Evolutionary conservation across 2,329 filamentous ascomycete species (phyloP).

Genomic region (Aspergillus fumigatiaffinis): DNA sequence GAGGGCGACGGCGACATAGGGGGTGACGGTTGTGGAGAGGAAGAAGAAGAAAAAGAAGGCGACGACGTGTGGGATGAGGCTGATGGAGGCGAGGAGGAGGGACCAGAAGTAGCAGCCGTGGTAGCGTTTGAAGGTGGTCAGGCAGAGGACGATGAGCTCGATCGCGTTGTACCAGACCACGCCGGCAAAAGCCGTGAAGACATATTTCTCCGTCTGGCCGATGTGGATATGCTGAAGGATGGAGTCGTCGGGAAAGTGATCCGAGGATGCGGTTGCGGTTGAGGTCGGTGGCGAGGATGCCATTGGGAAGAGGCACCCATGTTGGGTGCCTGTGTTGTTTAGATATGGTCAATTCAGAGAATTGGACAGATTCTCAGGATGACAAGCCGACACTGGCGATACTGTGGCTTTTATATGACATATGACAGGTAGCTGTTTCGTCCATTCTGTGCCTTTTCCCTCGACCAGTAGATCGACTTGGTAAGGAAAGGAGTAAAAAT

Average conservation of each 20-base stretch:
- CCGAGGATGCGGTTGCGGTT: background rate
- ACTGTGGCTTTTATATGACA: background rate
- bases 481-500: no score
- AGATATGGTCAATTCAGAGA: background rate
- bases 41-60: constrained; percentile 44
- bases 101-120: constrained; percentile 47
- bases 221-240: background rate
- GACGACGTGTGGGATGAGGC: constrained; percentile 39
- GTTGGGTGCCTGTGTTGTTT: background rate
- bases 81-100: constrained; percentile 37
- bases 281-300: constrained; percentile 13
- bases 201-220: constrained; percentile 3
- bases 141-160: constrained; percentile 35
- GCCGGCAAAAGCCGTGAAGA: constrained; percentile 18
- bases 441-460: background rate
- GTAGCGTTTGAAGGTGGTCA: constrained; percentile 42
- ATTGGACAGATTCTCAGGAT: background rate
- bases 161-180: constrained; percentile 23
- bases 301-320: constrained; percentile 10
- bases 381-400: background rate
- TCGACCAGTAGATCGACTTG: background rate
- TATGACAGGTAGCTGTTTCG: background rate
- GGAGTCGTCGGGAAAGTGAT: constrained; percentile 6
- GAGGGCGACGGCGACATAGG: constrained; percentile 34
- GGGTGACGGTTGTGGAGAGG: constrained; percentile 20